These are phyloP conservation scores for Drechslerella dactyloides DNA, from an alignment of 2,329 filamentous ascomycete genomes.

Conservation along the genomic window DNA sequence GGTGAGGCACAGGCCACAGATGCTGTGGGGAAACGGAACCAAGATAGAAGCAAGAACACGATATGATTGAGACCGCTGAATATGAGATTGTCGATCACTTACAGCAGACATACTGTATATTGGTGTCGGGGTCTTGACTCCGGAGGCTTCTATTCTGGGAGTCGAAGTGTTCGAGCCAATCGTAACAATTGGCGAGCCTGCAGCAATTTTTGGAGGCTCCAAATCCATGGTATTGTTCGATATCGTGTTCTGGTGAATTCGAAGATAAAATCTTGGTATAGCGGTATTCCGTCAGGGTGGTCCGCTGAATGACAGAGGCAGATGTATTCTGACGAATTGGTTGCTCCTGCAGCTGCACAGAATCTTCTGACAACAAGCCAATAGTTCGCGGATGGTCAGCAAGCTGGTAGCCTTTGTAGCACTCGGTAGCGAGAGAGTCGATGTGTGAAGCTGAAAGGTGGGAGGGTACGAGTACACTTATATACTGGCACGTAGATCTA, in stretches of 20 bases:
- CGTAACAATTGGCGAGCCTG: constrained; percentile 14
- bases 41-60: background rate
- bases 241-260: constrained; percentile 5
- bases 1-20: constrained; percentile 25
- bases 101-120: constrained; percentile 50
- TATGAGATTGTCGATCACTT: constrained; percentile 18
- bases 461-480: too few relatives aligned
- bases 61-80: background rate
- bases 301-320: too few relatives aligned
- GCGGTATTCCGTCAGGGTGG: too few relatives aligned
- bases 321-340: too few relatives aligned
- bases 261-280: constrained; percentile 11
- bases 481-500: too few relatives aligned
- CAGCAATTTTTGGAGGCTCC: constrained; percentile 24
- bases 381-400: too few relatives aligned
- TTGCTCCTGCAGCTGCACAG: too few relatives aligned
- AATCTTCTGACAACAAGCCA: too few relatives aligned
- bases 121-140: constrained; percentile 47
- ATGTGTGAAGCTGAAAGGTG: too few relatives aligned
- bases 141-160: constrained; percentile 44
- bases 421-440: too few relatives aligned
- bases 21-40: constrained; percentile 2
- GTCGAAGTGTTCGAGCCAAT: constrained; percentile 22
- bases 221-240: constrained; percentile 19
- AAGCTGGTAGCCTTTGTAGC: too few relatives aligned